phyloP scores from a whole-genome alignment of 2,329 filamentous ascomycete genomes.

The Aspergillus sp. region DNA sequence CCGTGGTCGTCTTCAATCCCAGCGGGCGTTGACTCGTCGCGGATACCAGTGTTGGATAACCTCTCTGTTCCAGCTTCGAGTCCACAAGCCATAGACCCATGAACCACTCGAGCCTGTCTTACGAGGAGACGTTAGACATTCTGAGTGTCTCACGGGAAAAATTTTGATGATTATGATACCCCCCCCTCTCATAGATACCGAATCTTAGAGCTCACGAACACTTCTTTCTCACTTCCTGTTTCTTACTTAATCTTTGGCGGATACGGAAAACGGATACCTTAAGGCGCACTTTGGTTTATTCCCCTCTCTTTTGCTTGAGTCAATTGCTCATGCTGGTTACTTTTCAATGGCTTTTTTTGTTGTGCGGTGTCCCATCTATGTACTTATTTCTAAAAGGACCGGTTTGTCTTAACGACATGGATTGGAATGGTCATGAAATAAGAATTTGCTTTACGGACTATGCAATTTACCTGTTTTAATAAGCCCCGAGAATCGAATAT shows the following conservation, averaged over 20 bases:
- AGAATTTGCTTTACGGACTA: too few species aligned
- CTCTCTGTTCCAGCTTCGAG: conserved; percentile 16
- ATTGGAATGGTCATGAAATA: too few species aligned
- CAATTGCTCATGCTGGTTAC: neutral
- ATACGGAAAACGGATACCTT: neutral
- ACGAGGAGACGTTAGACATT: neutral
- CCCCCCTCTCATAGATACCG: conserved; percentile 14
- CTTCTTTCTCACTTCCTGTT: conserved; percentile 4
- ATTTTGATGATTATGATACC: conserved; percentile 25
- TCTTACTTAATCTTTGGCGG: neutral
- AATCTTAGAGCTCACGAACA: conserved; percentile 5
- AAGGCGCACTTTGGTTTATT: neutral
- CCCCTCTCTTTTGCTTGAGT: neutral
- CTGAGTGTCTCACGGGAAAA: conserved; percentile 11
- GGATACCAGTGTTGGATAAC: conserved; percentile 13
- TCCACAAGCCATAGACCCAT: conserved; percentile 14
- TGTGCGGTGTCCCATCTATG: too few species aligned
- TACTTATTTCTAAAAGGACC: too few species aligned
- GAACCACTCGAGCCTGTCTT: neutral
- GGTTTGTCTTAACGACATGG: too few species aligned
- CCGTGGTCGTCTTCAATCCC: conserved; percentile 1
- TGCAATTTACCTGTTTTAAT: too few species aligned
- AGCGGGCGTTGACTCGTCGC: conserved; percentile 7
- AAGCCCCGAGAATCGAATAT: too few species aligned
- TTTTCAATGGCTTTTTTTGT: too few species aligned